Conservation (phyloP, 148 eudicot genomes). For the Heliamphora exappendiculata region DNA sequence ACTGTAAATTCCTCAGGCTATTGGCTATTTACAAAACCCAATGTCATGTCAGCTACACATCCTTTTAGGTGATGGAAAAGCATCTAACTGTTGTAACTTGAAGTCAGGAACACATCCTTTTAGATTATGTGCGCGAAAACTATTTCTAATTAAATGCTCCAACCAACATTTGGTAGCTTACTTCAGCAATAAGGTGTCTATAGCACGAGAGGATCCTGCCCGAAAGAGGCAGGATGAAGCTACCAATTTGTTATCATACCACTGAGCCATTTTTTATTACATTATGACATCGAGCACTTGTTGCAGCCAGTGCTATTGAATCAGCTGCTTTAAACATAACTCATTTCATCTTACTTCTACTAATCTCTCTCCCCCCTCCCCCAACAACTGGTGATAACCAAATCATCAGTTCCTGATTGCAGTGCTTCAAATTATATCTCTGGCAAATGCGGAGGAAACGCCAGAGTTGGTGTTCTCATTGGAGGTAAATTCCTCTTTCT, state of each 20-base stretch:
- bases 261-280: too few relatives aligned
- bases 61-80: neutral
- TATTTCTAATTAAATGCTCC: neutral
- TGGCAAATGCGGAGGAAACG: conserved; percentile 27
- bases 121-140: neutral
- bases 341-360: neutral
- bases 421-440: conserved; percentile 20
- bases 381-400: neutral
- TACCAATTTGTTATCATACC: too few relatives aligned
- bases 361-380: neutral
- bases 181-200: too few relatives aligned
- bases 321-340: neutral
- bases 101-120: neutral
- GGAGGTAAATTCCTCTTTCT: conserved; percentile 50
- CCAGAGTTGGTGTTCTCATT: conserved; percentile 39
- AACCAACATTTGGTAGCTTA: neutral
- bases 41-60: neutral
- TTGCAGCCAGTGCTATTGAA: too few relatives aligned
- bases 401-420: conserved; percentile 34
- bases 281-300: too few relatives aligned
- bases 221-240: too few relatives aligned
- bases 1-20: neutral
- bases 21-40: neutral
- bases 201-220: too few relatives aligned
- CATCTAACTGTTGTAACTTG: neutral